Evolutionary conservation across 1,284 basidiomycete genomes (phyloP).

Genomic region (Ceratobasidium sp.): DNA sequence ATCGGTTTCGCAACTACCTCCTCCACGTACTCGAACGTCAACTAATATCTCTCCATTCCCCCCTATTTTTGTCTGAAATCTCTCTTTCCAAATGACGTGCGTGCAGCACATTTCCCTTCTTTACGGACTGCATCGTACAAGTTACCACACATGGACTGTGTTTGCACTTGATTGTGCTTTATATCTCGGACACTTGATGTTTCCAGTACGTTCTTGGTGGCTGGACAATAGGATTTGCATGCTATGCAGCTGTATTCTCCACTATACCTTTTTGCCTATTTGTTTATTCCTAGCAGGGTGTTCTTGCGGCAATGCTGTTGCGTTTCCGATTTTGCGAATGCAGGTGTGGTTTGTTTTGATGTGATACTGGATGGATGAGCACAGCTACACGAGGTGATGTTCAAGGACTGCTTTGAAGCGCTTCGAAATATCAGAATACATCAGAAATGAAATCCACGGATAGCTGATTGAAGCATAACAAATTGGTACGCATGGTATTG

Average conservation of each 20-base stretch:
- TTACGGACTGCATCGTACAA: background rate
- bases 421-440: too few species aligned
- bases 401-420: too few species aligned
- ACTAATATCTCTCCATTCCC: background rate
- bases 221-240: slow-evolving; percentile 29
- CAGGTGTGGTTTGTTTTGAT: too few species aligned
- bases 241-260: slow-evolving; percentile 16
- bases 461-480: too few species aligned
- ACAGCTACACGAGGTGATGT: too few species aligned
- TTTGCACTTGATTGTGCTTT: too few species aligned
- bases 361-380: too few species aligned
- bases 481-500: too few species aligned
- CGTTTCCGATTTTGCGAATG: background rate
- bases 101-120: background rate
- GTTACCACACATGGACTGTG: background rate
- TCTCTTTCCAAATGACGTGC: background rate
- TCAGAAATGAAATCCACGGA: too few species aligned
- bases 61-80: background rate
- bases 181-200: too few species aligned
- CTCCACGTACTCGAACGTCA: slow-evolving; percentile 34
- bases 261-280: slow-evolving; percentile 1
- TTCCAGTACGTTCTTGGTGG: slow-evolving; percentile 13
- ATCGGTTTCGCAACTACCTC: slow-evolving; percentile 42
- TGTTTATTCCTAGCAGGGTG: slow-evolving; percentile 6
- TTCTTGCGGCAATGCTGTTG: background rate